Conservation (phyloP, 78 protist genomes). For the Paratrimastix pyriformis region DNA sequence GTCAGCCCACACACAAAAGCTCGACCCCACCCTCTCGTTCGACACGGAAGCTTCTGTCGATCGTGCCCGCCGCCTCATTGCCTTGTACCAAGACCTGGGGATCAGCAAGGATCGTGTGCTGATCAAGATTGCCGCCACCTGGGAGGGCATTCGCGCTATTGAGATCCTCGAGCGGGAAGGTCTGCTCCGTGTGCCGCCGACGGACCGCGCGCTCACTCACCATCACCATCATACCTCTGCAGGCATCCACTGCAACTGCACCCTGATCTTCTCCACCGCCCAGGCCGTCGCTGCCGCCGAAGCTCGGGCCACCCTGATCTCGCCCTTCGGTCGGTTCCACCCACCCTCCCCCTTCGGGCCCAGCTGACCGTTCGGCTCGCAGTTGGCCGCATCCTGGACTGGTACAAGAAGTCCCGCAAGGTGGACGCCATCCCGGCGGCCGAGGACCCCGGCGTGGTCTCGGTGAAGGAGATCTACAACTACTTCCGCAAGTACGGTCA, state of each 20-base stretch:
- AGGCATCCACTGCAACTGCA: slow-evolving; percentile 22
- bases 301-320: slow-evolving; percentile 15
- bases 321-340: no score
- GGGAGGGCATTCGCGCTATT: slow-evolving; percentile 12
- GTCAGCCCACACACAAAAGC: no score
- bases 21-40: slow-evolving; percentile 11
- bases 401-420: background rate
- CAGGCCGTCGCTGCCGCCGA: slow-evolving; percentile 24
- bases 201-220: no score
- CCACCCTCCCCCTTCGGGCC: no score
- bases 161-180: slow-evolving; percentile 15
- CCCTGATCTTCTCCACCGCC: background rate
- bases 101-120: background rate
- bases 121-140: slow-evolving; percentile 5
- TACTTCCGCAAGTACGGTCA: slow-evolving; percentile 11
- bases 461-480: slow-evolving; percentile 11
- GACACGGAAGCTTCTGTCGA: slow-evolving; percentile 12
- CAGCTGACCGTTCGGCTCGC: no score
- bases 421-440: background rate
- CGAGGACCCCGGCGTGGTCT: slow-evolving; percentile 16
- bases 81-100: slow-evolving; percentile 11
- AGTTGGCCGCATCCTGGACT: slow-evolving; percentile 26
- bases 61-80: slow-evolving; percentile 9
- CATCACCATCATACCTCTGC: no score
- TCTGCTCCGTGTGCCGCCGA: no score